Conservation (phyloP, 176 grass and related monocot genomes). For the Oryza glaberrima region DNA sequence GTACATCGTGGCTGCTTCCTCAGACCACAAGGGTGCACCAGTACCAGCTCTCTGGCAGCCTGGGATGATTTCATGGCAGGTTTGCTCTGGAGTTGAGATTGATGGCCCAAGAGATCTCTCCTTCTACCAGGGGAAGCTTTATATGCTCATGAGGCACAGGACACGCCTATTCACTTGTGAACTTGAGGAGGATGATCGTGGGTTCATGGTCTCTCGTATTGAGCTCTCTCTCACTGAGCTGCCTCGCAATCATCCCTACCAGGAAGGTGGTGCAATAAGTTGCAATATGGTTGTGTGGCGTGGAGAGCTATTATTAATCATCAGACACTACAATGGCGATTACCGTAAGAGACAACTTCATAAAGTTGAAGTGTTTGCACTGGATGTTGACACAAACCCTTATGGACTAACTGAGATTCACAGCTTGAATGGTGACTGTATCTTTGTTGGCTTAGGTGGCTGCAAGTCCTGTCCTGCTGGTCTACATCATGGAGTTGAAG, state of each 20-base stretch:
- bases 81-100: not conserved
- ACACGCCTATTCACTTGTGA: constrained; percentile 3
- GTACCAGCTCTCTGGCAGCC: not conserved
- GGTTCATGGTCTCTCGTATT: not conserved
- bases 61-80: not conserved
- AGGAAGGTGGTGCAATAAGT: not conserved
- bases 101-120: not conserved
- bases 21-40: not conserved
- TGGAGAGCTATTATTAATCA: constrained; percentile 14
- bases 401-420: constrained; percentile 12
- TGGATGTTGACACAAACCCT: constrained; percentile 39
- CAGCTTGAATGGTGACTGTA: constrained; percentile 21
- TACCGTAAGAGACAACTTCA: not conserved
- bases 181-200: not conserved
- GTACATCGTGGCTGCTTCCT: not conserved
- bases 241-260: not conserved
- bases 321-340: not conserved
- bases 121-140: constrained; percentile 30
- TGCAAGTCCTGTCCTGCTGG: constrained; percentile 30
- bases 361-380: constrained; percentile 11
- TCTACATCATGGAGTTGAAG: constrained; percentile 22
- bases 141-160: not conserved
- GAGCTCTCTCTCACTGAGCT: not conserved
- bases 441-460: constrained; percentile 19
- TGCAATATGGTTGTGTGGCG: constrained; percentile 36